Evolutionary conservation across 129 eudicot species (phyloP).

Genomic region (Mikania micrantha): DNA sequence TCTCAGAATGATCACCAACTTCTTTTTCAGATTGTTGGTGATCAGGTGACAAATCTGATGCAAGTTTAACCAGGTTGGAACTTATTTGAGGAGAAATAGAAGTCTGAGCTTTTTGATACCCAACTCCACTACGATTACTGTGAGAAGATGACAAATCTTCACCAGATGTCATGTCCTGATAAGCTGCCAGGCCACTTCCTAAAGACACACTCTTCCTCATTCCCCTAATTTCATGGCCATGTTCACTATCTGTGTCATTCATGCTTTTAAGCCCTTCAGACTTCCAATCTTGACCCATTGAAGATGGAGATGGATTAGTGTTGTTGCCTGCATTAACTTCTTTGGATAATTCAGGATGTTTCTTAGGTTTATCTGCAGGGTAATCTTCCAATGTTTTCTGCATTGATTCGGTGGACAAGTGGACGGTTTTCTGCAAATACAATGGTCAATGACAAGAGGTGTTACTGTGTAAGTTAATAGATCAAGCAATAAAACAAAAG

Average conservation of each 20-base stretch:
- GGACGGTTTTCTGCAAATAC: conserved; percentile 53
- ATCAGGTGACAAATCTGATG: conserved; percentile 44
- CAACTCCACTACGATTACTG: conserved; percentile 43
- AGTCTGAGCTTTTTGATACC: conserved; percentile 30
- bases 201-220: conserved; percentile 63
- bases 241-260: conserved; percentile 34
- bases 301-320: conserved; percentile 30
- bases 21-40: conserved; percentile 43
- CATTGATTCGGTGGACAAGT: conserved; percentile 66
- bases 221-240: conserved; percentile 20
- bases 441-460: conserved; percentile 22
- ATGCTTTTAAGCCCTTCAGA: conserved; percentile 59
- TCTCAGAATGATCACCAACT: conserved; percentile 39
- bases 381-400: conserved; percentile 62
- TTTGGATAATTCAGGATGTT: conserved; percentile 7
- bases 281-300: conserved; percentile 43
- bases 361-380: conserved; percentile 24
- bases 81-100: conserved; percentile 49
- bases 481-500: neutral
- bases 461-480: neutral
- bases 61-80: conserved; percentile 46
- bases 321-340: conserved; percentile 18
- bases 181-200: conserved; percentile 54
- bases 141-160: conserved; percentile 40
- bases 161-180: conserved; percentile 39